phyloP scores from a whole-genome alignment of 768 basidiomycete genomes.

The Panaeolus cyanescens region DNA sequence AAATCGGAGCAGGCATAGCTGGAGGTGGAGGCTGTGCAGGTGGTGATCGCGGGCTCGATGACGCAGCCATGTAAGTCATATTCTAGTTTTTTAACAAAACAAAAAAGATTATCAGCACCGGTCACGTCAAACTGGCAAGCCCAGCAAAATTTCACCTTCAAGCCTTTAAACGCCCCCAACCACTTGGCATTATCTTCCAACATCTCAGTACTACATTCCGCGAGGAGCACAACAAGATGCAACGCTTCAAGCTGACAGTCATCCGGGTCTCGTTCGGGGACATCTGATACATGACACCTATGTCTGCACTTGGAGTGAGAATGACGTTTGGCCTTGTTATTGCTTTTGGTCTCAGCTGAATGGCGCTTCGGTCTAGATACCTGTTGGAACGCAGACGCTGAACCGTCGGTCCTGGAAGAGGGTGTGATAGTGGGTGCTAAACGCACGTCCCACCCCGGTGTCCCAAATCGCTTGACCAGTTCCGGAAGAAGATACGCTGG shows the following conservation, averaged over 20 bases:
- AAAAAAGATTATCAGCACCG: neutral
- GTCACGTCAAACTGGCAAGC: neutral
- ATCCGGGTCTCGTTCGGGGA: neutral
- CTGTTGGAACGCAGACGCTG: neutral
- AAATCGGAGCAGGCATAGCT: neutral
- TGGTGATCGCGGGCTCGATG: conserved; percentile 3
- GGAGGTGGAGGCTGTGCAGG: neutral
- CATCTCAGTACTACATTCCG: conserved; percentile 44
- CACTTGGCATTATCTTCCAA: conserved; percentile 41
- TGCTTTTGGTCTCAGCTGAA: neutral
- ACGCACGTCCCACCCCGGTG: neutral
- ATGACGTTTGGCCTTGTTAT: neutral
- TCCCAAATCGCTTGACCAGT: conserved; percentile 46
- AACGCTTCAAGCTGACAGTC: conserved; percentile 50
- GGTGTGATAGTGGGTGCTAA: neutral
- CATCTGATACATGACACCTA: no score
- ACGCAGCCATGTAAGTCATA: conserved; percentile 59
- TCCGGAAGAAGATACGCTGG: conserved; percentile 47
- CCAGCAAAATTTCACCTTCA: conserved; percentile 24
- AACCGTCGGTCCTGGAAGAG: neutral
- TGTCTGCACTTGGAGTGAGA: neutral
- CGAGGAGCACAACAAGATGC: conserved; percentile 58
- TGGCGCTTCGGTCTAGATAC: neutral
- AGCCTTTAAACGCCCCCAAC: conserved; percentile 42
- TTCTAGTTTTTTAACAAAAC: conserved; percentile 39